Base-by-base conservation (phyloP, 1,284 basidiomycete genomes). In the Bjerkandera adusta region DNA sequence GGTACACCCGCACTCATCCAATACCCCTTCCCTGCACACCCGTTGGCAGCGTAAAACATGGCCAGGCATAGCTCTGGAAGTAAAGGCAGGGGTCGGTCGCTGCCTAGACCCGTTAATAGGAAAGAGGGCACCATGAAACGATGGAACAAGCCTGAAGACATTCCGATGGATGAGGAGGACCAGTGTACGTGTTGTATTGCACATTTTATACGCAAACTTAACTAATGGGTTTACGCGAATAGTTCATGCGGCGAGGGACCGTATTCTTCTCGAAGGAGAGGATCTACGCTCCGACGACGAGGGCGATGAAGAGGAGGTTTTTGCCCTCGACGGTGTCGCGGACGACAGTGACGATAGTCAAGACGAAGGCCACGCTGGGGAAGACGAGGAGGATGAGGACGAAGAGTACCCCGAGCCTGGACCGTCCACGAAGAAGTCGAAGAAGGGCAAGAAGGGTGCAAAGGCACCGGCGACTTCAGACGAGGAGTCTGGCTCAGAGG, bases 81-180 rank as follows among this genome's bases (percentile, higher is more conserved):
- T 45, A 58, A 57, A 45, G 45, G 49, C 24, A 43, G 45, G 11
- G 56, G 56, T 22, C 46, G 46, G 34, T 49, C 57, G 10, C 75
- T 70, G 53, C 67, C 75, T 1, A 75, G 76, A n/a, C 65, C 71
- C 8, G 57, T 77, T 3, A 69, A 79, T 54, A 73, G 72, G 40
- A 71, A 66, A 21, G 77, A 80, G 27, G 64, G 70, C 24, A 78
- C 67, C 52, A 59, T 85, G 18, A 76, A 73, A 48, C 76, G 77
- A 61, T 89, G 86, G 86, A 73, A 86, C 47, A 80, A 68, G 13
- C 57, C 65, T 18, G 70, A 72, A 2, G 87, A 90, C 57, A 79
- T 90, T 45, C 84, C 82, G 13, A 60, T 85, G 51, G 86, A 90
- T 56, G 83, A 81, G 56, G 84, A 88, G 60, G 87, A 90, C 58